Evolutionary conservation across 257 asterid genomes (phyloP).

Genomic region (Primulina eburnea): DNA sequence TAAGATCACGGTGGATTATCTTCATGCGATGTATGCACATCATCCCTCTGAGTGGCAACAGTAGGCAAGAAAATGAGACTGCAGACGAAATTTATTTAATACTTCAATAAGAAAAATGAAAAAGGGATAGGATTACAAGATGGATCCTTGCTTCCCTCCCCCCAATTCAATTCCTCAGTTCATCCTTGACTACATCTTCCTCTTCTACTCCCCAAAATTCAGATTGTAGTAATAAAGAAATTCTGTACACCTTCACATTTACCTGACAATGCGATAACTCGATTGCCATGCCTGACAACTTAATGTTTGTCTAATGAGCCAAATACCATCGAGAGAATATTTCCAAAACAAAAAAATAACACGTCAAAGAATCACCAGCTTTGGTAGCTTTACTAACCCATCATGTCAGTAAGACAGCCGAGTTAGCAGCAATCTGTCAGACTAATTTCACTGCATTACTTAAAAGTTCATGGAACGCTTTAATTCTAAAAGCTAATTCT

Average conservation of each 20-base stretch:
- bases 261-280: not conserved
- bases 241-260: not conserved
- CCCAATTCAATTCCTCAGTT: not conserved
- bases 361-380: slow-evolving; percentile 2
- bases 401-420: slow-evolving; percentile 1
- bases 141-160: not conserved
- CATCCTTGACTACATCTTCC: not conserved
- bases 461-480: not conserved
- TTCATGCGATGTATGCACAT: slow-evolving; percentile 99
- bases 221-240: not conserved
- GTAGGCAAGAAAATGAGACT: slow-evolving; percentile 22
- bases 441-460: not conserved
- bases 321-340: not conserved
- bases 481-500: not conserved
- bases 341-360: not conserved
- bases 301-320: not conserved
- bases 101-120: not conserved
- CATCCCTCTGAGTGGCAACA: slow-evolving; percentile 64
- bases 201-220: not conserved
- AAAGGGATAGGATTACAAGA: not conserved
- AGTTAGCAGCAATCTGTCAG: slow-evolving; percentile 4
- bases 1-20: slow-evolving; percentile 86
- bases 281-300: not conserved
- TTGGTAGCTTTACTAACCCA: not conserved
- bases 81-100: not conserved